phyloP scores from a whole-genome alignment of 805 yeast genomes.

The Lipomyces oligophaga region DNA sequence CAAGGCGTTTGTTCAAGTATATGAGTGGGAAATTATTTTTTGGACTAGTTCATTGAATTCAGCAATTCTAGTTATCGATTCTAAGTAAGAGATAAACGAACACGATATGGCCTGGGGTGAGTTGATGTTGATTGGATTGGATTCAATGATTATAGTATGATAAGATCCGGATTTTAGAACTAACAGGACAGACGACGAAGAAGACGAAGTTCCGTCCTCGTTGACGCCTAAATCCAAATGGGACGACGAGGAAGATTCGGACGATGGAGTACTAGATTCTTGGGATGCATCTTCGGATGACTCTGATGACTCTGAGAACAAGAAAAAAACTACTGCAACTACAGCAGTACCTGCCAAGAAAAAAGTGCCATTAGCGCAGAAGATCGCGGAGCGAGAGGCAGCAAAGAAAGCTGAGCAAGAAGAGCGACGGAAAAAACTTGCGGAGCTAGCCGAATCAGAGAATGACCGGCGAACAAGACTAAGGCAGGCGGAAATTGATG shows the following conservation, averaged over 20 bases:
- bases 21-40: no score
- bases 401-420: slow-evolving; percentile 31
- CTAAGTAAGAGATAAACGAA: no score
- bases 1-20: no score
- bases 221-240: slow-evolving; percentile 63
- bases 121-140: no score
- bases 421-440: slow-evolving; percentile 24
- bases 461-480: slow-evolving; percentile 65
- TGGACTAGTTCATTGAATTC: no score
- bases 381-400: slow-evolving; percentile 47
- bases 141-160: no score
- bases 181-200: slow-evolving; percentile 54
- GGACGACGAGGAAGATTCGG: slow-evolving; percentile 76
- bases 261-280: slow-evolving; percentile 74
- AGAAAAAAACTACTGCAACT: slow-evolving; percentile 37
- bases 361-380: slow-evolving; percentile 37
- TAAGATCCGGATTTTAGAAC: no score
- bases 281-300: slow-evolving; percentile 81
- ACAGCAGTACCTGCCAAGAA: slow-evolving; percentile 2
- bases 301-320: slow-evolving; percentile 60
- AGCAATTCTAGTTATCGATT: no score
- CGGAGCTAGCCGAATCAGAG: slow-evolving; percentile 50
- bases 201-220: slow-evolving; percentile 69
- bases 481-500: slow-evolving; percentile 70
- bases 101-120: no score